Conservation (phyloP, 805 yeast genomes). For the Cyberlindnera meyerae region DNA sequence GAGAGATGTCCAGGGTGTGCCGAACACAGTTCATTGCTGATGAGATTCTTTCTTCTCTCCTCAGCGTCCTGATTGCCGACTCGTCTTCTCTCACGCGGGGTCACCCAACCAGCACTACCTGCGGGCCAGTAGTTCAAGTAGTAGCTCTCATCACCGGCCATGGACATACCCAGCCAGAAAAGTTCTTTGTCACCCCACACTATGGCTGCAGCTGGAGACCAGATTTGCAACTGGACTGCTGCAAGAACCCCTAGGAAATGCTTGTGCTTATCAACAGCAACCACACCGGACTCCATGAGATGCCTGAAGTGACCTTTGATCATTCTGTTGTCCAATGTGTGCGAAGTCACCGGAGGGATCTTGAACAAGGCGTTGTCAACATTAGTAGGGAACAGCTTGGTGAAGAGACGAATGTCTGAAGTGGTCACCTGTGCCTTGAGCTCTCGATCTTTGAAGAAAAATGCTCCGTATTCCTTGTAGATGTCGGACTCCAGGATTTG, state of each 20-base stretch:
- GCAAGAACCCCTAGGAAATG: conserved; percentile 49
- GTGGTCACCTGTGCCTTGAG: conserved; percentile 23
- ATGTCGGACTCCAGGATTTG: conserved; percentile 29
- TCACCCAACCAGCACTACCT: conserved; percentile 49
- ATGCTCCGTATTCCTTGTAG: conserved; percentile 32
- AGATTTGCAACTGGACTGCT: conserved; percentile 34
- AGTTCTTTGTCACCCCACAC: conserved; percentile 67
- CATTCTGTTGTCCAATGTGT: conserved; percentile 35
- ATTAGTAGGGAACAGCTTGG: conserved; percentile 38
- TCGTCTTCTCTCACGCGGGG: conserved; percentile 17
- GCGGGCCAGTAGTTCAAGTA: conserved; percentile 49
- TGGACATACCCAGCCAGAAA: conserved; percentile 57
- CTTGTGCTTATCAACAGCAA: conserved; percentile 39
- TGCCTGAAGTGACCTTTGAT: conserved; percentile 35
- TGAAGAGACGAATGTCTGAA: conserved; percentile 34
- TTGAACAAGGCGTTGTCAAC: conserved; percentile 33
- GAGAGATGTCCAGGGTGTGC: conserved; percentile 57
- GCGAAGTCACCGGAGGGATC: conserved; percentile 32
- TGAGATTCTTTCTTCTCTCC: conserved; percentile 15
- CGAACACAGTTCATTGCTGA: conserved; percentile 46
- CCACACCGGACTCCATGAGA: conserved; percentile 42
- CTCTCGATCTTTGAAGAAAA: conserved; percentile 45
- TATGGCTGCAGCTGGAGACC: conserved; percentile 38
- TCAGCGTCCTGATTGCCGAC: conserved; percentile 16
- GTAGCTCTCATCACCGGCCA: conserved; percentile 50